Percentiles rank a stretch among this genome's conserved stretches.
Evolutionary conservation across 2,329 filamentous ascomycete genomes (phyloP).

Genomic region (Ophiocordyceps robertsii): DNA sequence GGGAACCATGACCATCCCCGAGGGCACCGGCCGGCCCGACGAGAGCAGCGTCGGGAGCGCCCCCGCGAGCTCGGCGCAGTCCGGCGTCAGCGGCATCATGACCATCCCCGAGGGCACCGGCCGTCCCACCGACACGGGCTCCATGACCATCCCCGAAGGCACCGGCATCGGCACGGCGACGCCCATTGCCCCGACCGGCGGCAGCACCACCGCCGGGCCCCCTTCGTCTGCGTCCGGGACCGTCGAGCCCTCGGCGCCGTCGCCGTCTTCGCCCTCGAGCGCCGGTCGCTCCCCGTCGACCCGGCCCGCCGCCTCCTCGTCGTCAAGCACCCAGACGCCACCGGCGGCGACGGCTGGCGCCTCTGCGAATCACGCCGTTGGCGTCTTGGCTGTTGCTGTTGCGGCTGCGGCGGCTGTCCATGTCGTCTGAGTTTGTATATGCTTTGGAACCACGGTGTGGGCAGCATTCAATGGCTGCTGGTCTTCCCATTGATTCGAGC

Average conservation of each 20-base stretch:
- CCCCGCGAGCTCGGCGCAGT: background rate
- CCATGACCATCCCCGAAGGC: conserved; percentile 7
- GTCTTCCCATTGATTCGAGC: too few relatives aligned
- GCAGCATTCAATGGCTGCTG: too few relatives aligned
- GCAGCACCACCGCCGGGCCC: background rate
- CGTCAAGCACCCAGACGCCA: background rate
- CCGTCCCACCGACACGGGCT: background rate
- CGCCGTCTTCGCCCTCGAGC: background rate
- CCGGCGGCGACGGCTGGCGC: conserved; percentile 13
- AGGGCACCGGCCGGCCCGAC: conserved; percentile 27
- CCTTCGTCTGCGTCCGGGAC: background rate
- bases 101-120: background rate
- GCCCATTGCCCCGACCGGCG: background rate
- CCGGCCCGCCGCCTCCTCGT: conserved; percentile 4
- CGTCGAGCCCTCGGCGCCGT: background rate
- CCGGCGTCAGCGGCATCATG: background rate
- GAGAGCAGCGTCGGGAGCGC: background rate
- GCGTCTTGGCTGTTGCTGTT: conserved; percentile 20
- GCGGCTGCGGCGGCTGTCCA: conserved; percentile 24
- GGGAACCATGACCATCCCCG: conserved; percentile 6
- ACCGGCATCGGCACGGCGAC: conserved; percentile 53
- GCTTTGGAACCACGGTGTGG: background rate
- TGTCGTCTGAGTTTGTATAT: conserved; percentile 21
- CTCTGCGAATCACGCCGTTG: conserved; percentile 15
- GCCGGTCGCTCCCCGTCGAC: background rate